Conservation (phyloP, 1,284 basidiomycete genomes). For the Kwoniella shivajii region DNA sequence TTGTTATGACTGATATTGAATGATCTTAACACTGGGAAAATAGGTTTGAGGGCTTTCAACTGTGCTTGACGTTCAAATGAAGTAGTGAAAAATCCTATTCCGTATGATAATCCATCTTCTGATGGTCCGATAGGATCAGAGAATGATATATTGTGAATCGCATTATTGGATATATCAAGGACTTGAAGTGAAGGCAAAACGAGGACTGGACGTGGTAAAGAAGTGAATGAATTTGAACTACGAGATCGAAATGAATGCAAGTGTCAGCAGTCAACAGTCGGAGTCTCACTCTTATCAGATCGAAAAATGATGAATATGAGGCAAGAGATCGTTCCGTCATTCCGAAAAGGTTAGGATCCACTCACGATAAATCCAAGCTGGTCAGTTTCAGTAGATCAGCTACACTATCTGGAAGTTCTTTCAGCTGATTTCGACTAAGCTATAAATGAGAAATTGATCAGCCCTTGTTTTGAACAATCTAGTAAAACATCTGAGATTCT, state of each 20-base stretch:
- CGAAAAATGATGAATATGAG: too few relatives aligned
- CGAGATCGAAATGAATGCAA: neutral
- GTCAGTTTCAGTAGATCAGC: slow-evolving; percentile 49
- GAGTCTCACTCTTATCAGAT: too few relatives aligned
- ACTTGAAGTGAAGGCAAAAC: slow-evolving; percentile 47
- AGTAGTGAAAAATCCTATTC: slow-evolving; percentile 47
- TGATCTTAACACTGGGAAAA: slow-evolving; percentile 37
- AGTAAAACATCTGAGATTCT: too few relatives aligned
- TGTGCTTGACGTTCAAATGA: slow-evolving; percentile 39
- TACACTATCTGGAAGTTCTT: slow-evolving; percentile 40
- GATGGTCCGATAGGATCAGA: slow-evolving; percentile 42
- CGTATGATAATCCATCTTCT: slow-evolving; percentile 46
- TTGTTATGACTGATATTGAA: slow-evolving; percentile 44
- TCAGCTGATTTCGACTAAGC: slow-evolving; percentile 42
- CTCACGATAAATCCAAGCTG: slow-evolving; percentile 49
- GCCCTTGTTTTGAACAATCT: too few relatives aligned
- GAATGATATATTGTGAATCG: slow-evolving; percentile 39
- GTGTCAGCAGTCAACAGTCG: too few relatives aligned
- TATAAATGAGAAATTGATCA: slow-evolving; percentile 14
- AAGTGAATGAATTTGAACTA: slow-evolving; percentile 43
- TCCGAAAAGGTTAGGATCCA: slow-evolving; percentile 1
- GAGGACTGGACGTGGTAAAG: slow-evolving; percentile 42
- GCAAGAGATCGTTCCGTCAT: too few relatives aligned
- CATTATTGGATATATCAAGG: slow-evolving; percentile 48
- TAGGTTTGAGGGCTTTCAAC: slow-evolving; percentile 22